Evolutionary conservation across 2,329 filamentous ascomycete genomes (phyloP), one percentile per base, ranked within the genome.

Genomic region (Paracoccidioides brasiliensis): DNA sequence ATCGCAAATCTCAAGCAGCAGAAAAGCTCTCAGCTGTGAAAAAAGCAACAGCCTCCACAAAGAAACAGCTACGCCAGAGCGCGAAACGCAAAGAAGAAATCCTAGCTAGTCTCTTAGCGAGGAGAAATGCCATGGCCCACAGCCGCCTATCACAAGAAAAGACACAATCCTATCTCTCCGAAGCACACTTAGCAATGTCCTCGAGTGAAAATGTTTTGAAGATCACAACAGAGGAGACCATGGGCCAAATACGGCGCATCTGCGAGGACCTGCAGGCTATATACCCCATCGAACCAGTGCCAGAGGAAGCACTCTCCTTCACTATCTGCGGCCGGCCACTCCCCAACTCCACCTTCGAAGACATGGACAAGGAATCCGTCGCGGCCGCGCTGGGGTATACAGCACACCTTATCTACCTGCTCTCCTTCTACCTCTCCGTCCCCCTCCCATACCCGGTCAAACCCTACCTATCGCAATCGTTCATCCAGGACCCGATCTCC

Each of bases 241-340:
- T 79, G 56, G 88, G 86, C n/a, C 93, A 97, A 69, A 81, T 90
- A 28, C 82, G 90, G 12, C 85, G 93, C 40, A 88, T 97, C 55
- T 90, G 89, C 68, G 84, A 93, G 61, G 90, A 95, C 60, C 76
- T 98, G 0, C 75, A 82, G 10, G 74, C 76, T 32, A 87, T 96
- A 56, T 96, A 90, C 66, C 83, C 86, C 3, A 95, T 98, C 57
- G 80, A 83, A 7, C 85, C 90, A 2, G 69, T 83, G 5, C 71
- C 75, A 3, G 74, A 76, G 55, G 78, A 79, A 60, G 79, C 88
- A 0, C 79, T 97, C 1, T 79, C 84, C 0, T 97, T 97, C 69
- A 88, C 84, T 10, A 95, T 98, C 59, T 85, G 87, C 64, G 82
- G 81, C 14, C 73, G 95, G 1, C 75, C 82, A 2, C 76, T 97